Conservation (phyloP, 2,329 filamentous ascomycete species). For the Epichloe coenophiala region DNA sequence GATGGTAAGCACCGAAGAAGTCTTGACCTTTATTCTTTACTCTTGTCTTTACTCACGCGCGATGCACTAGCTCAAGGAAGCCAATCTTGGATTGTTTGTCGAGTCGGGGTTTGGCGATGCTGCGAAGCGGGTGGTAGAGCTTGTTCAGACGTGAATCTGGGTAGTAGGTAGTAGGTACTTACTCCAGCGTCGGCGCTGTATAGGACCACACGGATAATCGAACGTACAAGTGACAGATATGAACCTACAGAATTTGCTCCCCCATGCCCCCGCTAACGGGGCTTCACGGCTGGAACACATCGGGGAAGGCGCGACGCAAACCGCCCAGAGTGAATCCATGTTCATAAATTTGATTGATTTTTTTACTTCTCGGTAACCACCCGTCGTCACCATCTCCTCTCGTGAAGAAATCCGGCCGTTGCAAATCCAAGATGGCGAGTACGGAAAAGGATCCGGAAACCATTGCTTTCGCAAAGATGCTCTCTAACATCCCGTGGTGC, state of each 20-base stretch:
- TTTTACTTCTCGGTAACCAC: neutral
- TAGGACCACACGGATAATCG: too few relatives aligned
- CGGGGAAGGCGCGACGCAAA: neutral
- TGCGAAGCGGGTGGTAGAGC: conserved; percentile 19
- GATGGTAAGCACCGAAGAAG: conserved; percentile 17
- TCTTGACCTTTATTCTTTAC: too few relatives aligned
- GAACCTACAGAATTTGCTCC: too few relatives aligned
- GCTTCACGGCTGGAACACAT: neutral
- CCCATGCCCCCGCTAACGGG: too few relatives aligned
- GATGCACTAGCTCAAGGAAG: conserved; percentile 20
- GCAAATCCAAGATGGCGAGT: conserved; percentile 12
- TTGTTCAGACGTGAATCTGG: conserved; percentile 7
- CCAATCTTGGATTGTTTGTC: conserved; percentile 21
- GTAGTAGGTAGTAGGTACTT: too few relatives aligned
- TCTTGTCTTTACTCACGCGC: neutral
- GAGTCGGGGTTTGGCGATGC: conserved; percentile 26
- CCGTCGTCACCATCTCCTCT: neutral
- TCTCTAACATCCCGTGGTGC: conserved; percentile 40
- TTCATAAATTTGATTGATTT: too few relatives aligned
- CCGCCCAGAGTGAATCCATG: neutral
- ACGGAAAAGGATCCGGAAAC: conserved; percentile 25
- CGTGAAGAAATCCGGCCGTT: neutral
- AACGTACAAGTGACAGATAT: too few relatives aligned
- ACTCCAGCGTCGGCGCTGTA: too few relatives aligned
- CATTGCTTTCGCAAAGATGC: conserved; percentile 31